Base-by-base conservation (phyloP, 1,284 basidiomycete genomes). In the Meira miltonrushii region DNA sequence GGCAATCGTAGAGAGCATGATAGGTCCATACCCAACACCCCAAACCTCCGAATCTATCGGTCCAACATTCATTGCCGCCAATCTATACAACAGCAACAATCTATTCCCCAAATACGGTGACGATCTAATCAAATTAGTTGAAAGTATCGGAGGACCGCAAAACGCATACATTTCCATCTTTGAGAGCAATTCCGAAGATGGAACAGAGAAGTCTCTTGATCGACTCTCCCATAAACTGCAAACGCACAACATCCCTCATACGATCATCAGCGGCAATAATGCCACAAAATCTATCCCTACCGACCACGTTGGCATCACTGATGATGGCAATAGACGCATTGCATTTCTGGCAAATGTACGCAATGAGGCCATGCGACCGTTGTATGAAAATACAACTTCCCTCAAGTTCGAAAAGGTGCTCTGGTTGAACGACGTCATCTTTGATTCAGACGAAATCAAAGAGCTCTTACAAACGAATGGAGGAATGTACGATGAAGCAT, bases 371-470 rank as follows among this genome's bases (percentile, higher is more conserved):
- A n/a, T 54, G 17, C 19, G 37, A 44, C 17, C 25, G 6, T 46
- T 54, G 21, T 9, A n/a, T 23, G 12, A 43, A 4, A 37, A 39
- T 2, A 28, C 21, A n/a, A 40, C 9, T 12, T 15, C 19, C 33
- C 10, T 13, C 8, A 6, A 23, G 8, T 49, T 15, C 15, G 33
- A 12, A 23, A 28, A 39, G 28, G 53, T 54, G 17, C 37, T 54
- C 13, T 54, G 53, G 53, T 39, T 54, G 39, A 54, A 54, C 38
- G 38, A 40, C 17, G 21, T 54, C 17, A 13, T 54, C 2, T 54
- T 54, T 25, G 39, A 54, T 9, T 11, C 38, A 11, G n/a, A 23
- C n/a, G 9, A 37, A 4, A 39, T 39, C n/a, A 19, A 40, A 25
- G 17, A 10, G 17, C 53, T 54, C 23, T 39, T 54, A 3, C 33